Base-by-base conservation (phyloP, 164 flowering plant species). In the Echeveria elegans region DNA sequence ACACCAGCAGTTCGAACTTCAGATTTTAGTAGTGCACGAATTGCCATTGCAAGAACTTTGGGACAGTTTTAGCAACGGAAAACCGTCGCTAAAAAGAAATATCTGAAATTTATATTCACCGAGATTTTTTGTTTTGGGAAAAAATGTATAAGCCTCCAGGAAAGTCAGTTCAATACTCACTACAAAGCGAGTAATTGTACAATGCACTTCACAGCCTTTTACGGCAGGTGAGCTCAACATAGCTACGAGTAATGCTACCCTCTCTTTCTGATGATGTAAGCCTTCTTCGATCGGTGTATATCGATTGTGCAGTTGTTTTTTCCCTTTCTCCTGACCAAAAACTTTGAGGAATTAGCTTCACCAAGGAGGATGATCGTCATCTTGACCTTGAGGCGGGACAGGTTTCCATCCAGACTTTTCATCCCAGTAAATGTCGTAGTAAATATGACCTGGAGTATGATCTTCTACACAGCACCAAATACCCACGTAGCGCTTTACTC, bases 401-500 rank as follows among this genome's bases (percentile, higher is more conserved):
- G 97, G 86, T 71, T 89, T 88, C 99, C 99, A 94, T 43, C 63
- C 83, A 11, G 97, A 92, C 69, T 89, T 94, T 77, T 94, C 96
- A 69, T 94, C 99, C 99, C 99, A 94, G 79, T 85, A 94, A 88
- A 94, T 91, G 79, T 94, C 97, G 70, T 89, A 94, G 63, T 88
- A 94, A 73, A 94, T 89, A 77, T 91, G 99, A 9, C 96, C 96
- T 0, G 88, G 95, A 48, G 64, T 74, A 63, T 75, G 83, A 62
- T 78, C 47, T 50, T 70, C 77, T 50, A 89, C 88, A 60, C 97
- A 94, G 74, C 99, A 94, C 99, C 99, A 94, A 62, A 89, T 85
- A 2, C 96, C 96, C 2, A 79, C 80, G 62, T 94, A 94, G 14
- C 79, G 79, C 79, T 91, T 89, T 72, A 88, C 76, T 6, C 99